Evolutionary conservation across 768 basidiomycete species (phyloP), one percentile per base, ranked within the genome.

Genomic region (Trametes sanguinea): DNA sequence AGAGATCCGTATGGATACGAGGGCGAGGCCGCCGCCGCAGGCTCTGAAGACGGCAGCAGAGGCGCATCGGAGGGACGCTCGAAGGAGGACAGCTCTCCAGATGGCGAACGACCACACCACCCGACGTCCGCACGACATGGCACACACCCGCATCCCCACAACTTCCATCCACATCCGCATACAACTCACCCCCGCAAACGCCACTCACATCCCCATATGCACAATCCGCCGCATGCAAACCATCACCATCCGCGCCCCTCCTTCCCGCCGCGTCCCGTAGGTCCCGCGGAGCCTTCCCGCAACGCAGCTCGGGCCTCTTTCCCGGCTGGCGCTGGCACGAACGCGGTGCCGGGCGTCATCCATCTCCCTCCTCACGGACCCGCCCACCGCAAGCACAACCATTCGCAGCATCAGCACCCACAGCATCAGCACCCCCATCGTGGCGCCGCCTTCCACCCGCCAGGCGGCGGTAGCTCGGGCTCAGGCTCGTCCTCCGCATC

Each of bases 1-100:
- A 51, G 61, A 48, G 73, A 74, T 54, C 73, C 73, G 4, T 71
- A 68, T 40, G 71, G 67, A 14, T 73, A 71, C 60, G 61, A 69
- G 51, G 62, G 58, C 46, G 65, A 66, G 11, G 35, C 11, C 17
- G 48, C 48, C 8, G 68, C 44, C 4, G 59, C 48, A 0, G 62
- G 55, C 22, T 53, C 53, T 14, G 66, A 63, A 39, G 62, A 63
- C 50, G 51, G 61, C 46, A 51, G 53, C 30, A 35, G 22, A 9
- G 11, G 37, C n/a, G 30, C 51, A 7, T 45, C 51, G 14, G 54
- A 57, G 17, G 53, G 57, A 7, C 54, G 59, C 9, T 52, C 54
- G 35, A 57, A 58, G 7, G 64, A 51, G 37, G 54, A 45, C 46
- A 61, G 53, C 54, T 55, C 53, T 9, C 52, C 43, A 14, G 61